Percentiles rank a stretch among this genome's conserved stretches.
Conservation (phyloP, 129 eudicot genomes). For the Silybum marianum region DNA sequence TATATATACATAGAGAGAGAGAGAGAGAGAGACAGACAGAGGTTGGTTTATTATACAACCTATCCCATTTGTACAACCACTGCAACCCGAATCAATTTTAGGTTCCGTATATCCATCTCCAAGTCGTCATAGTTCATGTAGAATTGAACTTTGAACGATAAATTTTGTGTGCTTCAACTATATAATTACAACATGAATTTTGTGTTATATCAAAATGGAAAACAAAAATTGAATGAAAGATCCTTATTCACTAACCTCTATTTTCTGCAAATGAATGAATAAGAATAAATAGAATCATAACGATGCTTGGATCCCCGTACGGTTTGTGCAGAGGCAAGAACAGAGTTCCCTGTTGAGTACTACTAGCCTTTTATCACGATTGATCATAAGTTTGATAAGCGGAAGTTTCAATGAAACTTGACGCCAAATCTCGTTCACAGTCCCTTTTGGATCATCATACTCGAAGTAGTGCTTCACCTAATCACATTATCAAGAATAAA, state of each 20-base stretch:
- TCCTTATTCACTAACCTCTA: neutral
- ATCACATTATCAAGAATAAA: neutral
- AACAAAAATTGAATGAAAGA: neutral
- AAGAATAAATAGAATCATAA: neutral
- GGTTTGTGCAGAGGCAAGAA: constrained; percentile 76
- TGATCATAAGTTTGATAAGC: constrained; percentile 62
- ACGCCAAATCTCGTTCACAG: constrained; percentile 78
- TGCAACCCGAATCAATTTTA: too few relatives aligned
- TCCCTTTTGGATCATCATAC: constrained; percentile 76
- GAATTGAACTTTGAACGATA: neutral
- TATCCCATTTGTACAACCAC: too few relatives aligned
- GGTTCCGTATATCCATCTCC: neutral
- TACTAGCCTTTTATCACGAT: constrained; percentile 70
- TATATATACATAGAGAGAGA: too few relatives aligned
- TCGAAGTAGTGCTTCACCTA: constrained; percentile 73
- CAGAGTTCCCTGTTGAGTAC: constrained; percentile 44
- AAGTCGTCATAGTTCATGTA: neutral
- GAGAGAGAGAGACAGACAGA: too few relatives aligned
- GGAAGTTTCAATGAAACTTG: constrained; percentile 70
- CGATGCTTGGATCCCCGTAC: constrained; percentile 28
- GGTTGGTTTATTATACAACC: too few relatives aligned
- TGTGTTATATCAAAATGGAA: neutral
- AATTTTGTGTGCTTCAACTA: neutral
- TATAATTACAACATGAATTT: neutral
- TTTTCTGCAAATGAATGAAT: neutral